Percentiles rank a stretch among this genome's conserved stretches.
phyloP scores from a whole-genome alignment of 2,329 filamentous ascomycete species.

The Fusarium guadeloupense region DNA sequence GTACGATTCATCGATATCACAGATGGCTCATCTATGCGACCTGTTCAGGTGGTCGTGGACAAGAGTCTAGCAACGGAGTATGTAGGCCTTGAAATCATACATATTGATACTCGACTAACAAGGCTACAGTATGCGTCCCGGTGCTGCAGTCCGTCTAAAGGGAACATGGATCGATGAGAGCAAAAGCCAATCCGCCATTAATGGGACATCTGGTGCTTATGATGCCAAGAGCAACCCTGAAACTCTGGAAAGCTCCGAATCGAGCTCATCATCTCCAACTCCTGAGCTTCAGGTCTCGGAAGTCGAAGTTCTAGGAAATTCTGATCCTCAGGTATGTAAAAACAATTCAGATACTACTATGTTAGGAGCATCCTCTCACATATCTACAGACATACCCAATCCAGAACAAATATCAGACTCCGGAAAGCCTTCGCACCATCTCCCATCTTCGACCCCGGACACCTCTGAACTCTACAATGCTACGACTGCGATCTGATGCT shows the following conservation, averaged over 20 bases:
- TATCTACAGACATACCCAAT: constrained; percentile 81
- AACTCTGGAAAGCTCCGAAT: constrained; percentile 1
- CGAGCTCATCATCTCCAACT: neutral
- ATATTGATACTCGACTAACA: constrained; percentile 41
- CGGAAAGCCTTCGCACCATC: constrained; percentile 87
- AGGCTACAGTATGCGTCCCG: constrained; percentile 75
- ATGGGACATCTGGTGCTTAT: neutral
- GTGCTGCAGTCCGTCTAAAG: constrained; percentile 78
- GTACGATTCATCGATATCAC: constrained; percentile 84
- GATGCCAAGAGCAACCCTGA: constrained; percentile 1
- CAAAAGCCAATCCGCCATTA: constrained; percentile 1
- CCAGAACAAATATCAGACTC: constrained; percentile 94
- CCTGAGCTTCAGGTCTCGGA: constrained; percentile 77
- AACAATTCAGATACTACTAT: neutral
- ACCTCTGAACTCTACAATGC: constrained; percentile 79
- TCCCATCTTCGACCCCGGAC: constrained; percentile 87
- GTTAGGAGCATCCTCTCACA: constrained; percentile 3
- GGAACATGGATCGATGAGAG: constrained; percentile 72
- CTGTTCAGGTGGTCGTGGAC: constrained; percentile 83
- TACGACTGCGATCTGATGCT: constrained; percentile 84
- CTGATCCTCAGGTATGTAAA: constrained; percentile 77
- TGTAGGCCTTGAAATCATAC: constrained; percentile 45
- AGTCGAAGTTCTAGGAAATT: constrained; percentile 76
- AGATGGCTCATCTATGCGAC: constrained; percentile 83
- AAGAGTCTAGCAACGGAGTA: constrained; percentile 78